Conservation (phyloP, 371 early-diverging fungal species). For the Smittium culicis region DNA sequence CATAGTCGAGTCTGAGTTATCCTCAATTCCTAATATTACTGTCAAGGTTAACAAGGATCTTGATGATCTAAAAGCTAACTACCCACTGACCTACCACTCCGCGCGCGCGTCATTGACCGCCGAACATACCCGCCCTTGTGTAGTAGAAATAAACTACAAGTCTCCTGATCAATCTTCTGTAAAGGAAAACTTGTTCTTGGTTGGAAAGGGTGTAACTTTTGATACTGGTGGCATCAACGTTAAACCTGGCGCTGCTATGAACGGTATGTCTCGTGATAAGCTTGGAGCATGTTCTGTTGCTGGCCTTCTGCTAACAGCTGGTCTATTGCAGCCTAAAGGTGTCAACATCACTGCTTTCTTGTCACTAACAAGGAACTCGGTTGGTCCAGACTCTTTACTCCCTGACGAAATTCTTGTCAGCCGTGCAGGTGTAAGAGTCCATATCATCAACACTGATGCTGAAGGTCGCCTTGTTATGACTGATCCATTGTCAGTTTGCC, state of each 20-base stretch:
- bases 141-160: constrained; percentile 63
- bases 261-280: constrained; percentile 85
- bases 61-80: constrained; percentile 52
- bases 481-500: constrained; percentile 61
- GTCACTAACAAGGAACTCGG: constrained; percentile 66
- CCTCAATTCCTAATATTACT: constrained; percentile 37
- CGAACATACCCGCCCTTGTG: constrained; percentile 42
- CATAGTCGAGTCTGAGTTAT: constrained; percentile 44
- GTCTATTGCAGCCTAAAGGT: constrained; percentile 42
- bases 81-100: constrained; percentile 71
- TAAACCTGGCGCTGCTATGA: constrained; percentile 70
- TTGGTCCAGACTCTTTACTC: constrained; percentile 66
- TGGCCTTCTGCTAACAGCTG: constrained; percentile 61
- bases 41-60: constrained; percentile 50
- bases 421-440: constrained; percentile 65
- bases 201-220: constrained; percentile 84
- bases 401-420: constrained; percentile 67
- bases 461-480: constrained; percentile 87
- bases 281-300: constrained; percentile 78
- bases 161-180: constrained; percentile 58
- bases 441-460: constrained; percentile 78
- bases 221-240: constrained; percentile 84
- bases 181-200: constrained; percentile 70
- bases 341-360: constrained; percentile 58
- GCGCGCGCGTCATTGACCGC: constrained; percentile 55